Percentiles rank a stretch among this genome's conserved stretches.
Conservation (phyloP, 1,284 basidiomycete species). For the Fomitiporia mediterranea region DNA sequence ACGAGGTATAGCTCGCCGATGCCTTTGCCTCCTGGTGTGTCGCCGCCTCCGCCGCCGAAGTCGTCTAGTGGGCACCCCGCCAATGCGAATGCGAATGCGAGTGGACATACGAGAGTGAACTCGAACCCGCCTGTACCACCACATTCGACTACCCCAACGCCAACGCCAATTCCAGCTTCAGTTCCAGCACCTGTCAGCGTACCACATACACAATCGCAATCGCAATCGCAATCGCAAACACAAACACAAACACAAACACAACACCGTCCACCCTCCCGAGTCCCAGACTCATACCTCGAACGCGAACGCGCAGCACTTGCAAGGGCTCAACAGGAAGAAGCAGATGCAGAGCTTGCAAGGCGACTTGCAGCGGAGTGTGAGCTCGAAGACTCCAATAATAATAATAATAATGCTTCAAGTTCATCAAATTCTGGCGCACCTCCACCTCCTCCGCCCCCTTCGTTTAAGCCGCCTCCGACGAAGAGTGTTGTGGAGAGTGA, state of each 20-base stretch:
- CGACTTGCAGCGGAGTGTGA: slow-evolving; percentile 9
- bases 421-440: too few relatives aligned
- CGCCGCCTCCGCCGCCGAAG: not conserved
- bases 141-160: not conserved
- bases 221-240: too few relatives aligned
- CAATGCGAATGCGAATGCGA: not conserved
- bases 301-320: slow-evolving; percentile 13
- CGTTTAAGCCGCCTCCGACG: too few relatives aligned
- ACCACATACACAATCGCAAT: too few relatives aligned
- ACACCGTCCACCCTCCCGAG: not conserved
- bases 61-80: not conserved
- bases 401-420: too few relatives aligned
- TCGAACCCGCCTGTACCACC: not conserved
- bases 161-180: too few relatives aligned
- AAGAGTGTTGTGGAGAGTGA: slow-evolving; percentile 21
- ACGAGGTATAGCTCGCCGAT: slow-evolving; percentile 14
- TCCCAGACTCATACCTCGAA: slow-evolving; percentile 14
- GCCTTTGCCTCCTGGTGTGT: slow-evolving; percentile 9
- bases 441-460: too few relatives aligned
- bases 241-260: not conserved
- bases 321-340: slow-evolving; percentile 20
- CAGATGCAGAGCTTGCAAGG: slow-evolving; percentile 19
- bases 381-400: too few relatives aligned
- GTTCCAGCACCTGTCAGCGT: too few relatives aligned
- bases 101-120: not conserved